phyloP scores from a whole-genome alignment of 441 rosid species.

The Euphorbia schlechtendalii region DNA sequence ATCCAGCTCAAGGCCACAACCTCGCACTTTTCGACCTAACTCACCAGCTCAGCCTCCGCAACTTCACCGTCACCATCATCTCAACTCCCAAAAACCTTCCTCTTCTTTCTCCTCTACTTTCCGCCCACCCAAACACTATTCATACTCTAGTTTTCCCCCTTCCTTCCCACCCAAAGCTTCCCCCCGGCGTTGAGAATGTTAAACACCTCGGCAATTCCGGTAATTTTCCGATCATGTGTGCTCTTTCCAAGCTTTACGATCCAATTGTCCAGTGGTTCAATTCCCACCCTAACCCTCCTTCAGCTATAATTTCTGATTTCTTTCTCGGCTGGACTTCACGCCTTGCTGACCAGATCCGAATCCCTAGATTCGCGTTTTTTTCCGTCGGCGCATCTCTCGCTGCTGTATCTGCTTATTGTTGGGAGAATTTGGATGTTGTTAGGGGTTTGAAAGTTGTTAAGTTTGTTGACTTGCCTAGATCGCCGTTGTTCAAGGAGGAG shows the following conservation, averaged over 20 bases:
- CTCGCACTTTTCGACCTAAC: constrained; percentile 43
- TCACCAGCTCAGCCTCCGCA: constrained; percentile 41
- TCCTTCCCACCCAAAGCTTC: constrained; percentile 42
- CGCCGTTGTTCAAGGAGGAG: constrained; percentile 35
- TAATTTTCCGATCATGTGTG: constrained; percentile 26
- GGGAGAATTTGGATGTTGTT: constrained; percentile 15
- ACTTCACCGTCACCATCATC: constrained; percentile 35
- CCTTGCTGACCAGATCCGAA: constrained; percentile 27
- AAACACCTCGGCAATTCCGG: constrained; percentile 36
- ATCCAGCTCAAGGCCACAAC: constrained; percentile 53
- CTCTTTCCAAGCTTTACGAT: constrained; percentile 34
- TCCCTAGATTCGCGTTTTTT: constrained; percentile 45
- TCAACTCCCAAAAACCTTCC: constrained; percentile 48
- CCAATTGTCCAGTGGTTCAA: constrained; percentile 38
- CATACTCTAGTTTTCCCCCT: constrained; percentile 36
- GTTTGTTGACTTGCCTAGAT: constrained; percentile 34
- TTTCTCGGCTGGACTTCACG: constrained; percentile 58
- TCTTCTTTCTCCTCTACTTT: constrained; percentile 34
- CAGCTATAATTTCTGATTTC: constrained; percentile 52
- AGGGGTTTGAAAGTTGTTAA: constrained; percentile 18
- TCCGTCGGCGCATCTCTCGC: constrained; percentile 27
- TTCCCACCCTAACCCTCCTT: constrained; percentile 42
- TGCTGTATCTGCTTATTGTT: constrained; percentile 23
- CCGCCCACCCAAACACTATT: constrained; percentile 29
- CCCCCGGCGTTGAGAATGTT: constrained; percentile 44